Percentiles rank a stretch among this genome's conserved stretches.
Evolutionary conservation across 1,139 yeast genomes (phyloP).

Genomic region (Diutina rugosa): DNA sequence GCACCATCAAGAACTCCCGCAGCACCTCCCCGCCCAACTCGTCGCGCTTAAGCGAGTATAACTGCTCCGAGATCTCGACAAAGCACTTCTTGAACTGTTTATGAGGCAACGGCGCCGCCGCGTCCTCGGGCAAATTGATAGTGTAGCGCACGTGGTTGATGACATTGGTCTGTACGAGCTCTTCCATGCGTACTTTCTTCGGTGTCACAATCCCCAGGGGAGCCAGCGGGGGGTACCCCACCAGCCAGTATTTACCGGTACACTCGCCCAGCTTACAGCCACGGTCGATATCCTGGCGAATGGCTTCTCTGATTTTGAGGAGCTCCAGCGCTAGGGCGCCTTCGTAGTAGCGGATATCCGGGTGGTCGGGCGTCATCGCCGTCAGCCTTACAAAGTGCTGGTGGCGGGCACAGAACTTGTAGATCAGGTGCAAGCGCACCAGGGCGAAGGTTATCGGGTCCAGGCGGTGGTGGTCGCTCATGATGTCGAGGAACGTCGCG

Average conservation of each 20-base stretch:
- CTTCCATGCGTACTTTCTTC: conserved; percentile 11
- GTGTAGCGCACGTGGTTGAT: conserved; percentile 26
- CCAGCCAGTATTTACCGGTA: neutral
- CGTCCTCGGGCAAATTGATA: conserved; percentile 16
- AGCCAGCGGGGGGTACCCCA: neutral
- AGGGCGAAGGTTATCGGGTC: conserved; percentile 15
- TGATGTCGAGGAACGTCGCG: conserved; percentile 19
- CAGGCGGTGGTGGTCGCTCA: conserved; percentile 17
- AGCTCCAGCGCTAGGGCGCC: conserved; percentile 21
- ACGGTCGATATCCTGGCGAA: neutral
- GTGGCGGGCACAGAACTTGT: conserved; percentile 17
- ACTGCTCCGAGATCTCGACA: conserved; percentile 13
- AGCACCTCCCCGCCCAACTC: conserved; percentile 11
- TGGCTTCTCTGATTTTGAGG: conserved; percentile 12
- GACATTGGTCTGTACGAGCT: conserved; percentile 25
- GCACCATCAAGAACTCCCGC: conserved; percentile 10
- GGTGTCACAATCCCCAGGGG: neutral
- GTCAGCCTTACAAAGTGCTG: neutral
- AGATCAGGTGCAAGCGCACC: conserved; percentile 24
- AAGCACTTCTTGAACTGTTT: conserved; percentile 18
- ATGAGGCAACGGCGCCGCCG: conserved; percentile 10
- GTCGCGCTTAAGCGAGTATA: conserved; percentile 17
- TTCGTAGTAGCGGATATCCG: conserved; percentile 10
- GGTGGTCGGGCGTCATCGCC: neutral
- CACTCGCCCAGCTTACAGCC: neutral